Conservation (phyloP, 192 early-diverging fungal species). For the Diversispora epigaea region DNA sequence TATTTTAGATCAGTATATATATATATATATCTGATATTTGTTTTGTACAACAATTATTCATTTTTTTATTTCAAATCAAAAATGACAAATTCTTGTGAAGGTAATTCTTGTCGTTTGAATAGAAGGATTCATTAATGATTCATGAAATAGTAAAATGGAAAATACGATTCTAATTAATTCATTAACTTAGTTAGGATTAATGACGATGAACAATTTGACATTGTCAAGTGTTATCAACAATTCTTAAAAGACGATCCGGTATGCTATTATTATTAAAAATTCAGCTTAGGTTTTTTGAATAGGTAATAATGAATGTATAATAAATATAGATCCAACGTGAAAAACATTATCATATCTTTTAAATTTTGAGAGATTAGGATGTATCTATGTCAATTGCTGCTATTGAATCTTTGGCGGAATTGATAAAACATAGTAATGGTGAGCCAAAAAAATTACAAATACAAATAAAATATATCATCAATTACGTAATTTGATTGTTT, state of each 20-base stretch:
- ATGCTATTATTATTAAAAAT: slow-evolving; percentile 1
- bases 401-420: slow-evolving; percentile 67
- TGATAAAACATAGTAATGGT: slow-evolving; percentile 63
- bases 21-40: too few species aligned
- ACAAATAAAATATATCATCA: background rate
- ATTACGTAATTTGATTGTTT: background rate
- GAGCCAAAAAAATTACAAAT: background rate
- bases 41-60: too few species aligned
- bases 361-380: slow-evolving; percentile 42
- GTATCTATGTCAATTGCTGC: slow-evolving; percentile 76
- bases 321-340: background rate
- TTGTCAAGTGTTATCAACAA: slow-evolving; percentile 39
- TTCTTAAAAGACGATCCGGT: slow-evolving; percentile 39
- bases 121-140: too few species aligned
- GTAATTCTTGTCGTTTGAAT: too few species aligned
- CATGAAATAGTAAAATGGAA: too few species aligned
- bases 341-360: background rate
- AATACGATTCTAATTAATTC: too few species aligned
- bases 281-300: background rate
- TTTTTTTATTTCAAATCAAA: too few species aligned
- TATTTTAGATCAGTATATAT: too few species aligned
- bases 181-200: background rate
- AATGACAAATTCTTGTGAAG: too few species aligned
- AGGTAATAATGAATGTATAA: background rate
- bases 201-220: slow-evolving; percentile 36